Evolutionary conservation across 2,329 filamentous ascomycete genomes (phyloP), one percentile per base, ranked within the genome.

Genomic region (Ceratocystis eucalypticola): DNA sequence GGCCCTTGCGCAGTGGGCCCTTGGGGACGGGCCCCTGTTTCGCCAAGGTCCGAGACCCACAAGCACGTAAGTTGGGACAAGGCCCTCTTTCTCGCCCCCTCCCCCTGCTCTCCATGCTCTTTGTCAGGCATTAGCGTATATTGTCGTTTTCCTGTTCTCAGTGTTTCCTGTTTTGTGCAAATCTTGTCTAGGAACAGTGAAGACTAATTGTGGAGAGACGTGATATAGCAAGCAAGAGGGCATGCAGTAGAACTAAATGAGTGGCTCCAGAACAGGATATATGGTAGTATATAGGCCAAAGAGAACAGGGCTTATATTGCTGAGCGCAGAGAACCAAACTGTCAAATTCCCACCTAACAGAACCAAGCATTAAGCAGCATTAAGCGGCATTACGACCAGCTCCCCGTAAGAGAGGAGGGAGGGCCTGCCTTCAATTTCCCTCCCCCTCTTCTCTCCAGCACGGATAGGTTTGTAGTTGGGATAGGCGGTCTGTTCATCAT

Each of bases 401-500:
- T 53, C 20, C 25, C 6, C 48, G 20, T 10, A 28, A 25, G 48
- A 20, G 22, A 25, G 48, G 22, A 30, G n/a, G 7, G 53, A 28
- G 12, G 20, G 15, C 20, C 28, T 30, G 28, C 28, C 53, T 57
- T 37, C 53, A 57, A 57, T 57, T 57, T 57, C 53, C 17, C 53
- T 8, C 28, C 53, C 53, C 22, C n/a, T 33, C 25, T 57, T 33
- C 28, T 57, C 8, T 22, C 20, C 50, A n/a, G 53, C 53, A 57
- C 53, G 53, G 28, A 33, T 57, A 57, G 28, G 53, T 57, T 57
- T 57, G 53, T 30, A 57, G 53, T 33, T 12, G 30, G 25, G 28
- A n/a, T 30, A 57, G 53, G 53, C 53, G 53, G 53, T 57, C 53
- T 57, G 53, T 57, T 57, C 53, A 57, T 57, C 53, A 33, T 57